These are phyloP conservation scores for Melampsora americana DNA, from an alignment of 1,284 basidiomycete genomes.

Conservation along the genomic window DNA sequence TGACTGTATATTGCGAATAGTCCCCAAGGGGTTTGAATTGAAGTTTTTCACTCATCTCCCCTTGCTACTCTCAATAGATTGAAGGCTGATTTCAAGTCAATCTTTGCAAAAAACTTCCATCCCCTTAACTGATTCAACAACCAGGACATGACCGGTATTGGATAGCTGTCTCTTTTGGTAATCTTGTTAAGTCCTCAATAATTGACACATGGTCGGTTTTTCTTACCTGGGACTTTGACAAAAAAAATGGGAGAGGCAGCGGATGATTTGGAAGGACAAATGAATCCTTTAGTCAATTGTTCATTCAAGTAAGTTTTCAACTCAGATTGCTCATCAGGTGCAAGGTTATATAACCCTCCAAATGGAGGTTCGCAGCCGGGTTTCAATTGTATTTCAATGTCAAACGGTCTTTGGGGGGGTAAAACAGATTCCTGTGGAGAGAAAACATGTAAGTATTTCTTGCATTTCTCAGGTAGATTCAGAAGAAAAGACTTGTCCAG, in stretches of 20 bases:
- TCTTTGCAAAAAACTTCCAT: constrained; percentile 45
- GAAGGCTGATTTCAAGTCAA: constrained; percentile 55
- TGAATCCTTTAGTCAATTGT: neutral
- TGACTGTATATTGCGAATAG: constrained; percentile 28
- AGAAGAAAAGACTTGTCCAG: too few relatives aligned
- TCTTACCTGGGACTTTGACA: too few relatives aligned
- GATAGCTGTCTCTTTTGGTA: constrained; percentile 21
- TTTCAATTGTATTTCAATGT: constrained; percentile 2
- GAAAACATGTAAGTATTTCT: neutral
- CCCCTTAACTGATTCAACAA: constrained; percentile 7
- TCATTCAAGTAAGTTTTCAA: neutral
- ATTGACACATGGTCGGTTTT: too few relatives aligned
- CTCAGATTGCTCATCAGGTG: neutral
- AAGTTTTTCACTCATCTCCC: neutral
- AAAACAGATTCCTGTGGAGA: neutral
- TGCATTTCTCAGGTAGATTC: neutral
- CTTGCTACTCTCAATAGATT: neutral
- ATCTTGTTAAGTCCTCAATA: too few relatives aligned
- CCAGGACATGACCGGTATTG: too few relatives aligned
- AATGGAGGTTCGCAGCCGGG: neutral
- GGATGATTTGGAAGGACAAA: constrained; percentile 24
- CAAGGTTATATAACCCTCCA: constrained; percentile 11
- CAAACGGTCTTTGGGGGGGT: neutral
- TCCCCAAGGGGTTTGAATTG: neutral
- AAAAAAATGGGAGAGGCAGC: too few relatives aligned